phyloP scores from a whole-genome alignment of 164 flowering plant genomes.

The Buxus sempervirens region DNA sequence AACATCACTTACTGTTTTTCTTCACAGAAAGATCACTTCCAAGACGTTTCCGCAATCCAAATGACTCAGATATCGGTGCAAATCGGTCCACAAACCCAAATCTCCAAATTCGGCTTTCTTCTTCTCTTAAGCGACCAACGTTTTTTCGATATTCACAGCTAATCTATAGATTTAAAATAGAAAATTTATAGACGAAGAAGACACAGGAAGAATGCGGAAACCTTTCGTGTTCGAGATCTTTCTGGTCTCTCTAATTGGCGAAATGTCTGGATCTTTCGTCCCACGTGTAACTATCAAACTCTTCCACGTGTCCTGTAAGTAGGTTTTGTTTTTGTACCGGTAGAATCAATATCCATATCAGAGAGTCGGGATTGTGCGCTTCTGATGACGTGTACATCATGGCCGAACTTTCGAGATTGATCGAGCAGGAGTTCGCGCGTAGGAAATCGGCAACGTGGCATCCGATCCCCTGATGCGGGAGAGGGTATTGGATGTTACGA shows the following conservation, averaged over 20 bases:
- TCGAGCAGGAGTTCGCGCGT: too few species aligned
- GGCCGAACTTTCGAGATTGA: too few species aligned
- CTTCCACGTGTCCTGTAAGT: slow-evolving; percentile 1
- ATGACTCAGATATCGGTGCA: slow-evolving; percentile 35
- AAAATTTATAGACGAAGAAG: background rate
- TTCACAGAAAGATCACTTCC: slow-evolving; percentile 14
- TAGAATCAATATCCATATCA: too few species aligned
- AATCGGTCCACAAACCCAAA: slow-evolving; percentile 36
- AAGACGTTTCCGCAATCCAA: slow-evolving; percentile 38
- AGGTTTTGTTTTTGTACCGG: too few species aligned
- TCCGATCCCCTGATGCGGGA: too few species aligned
- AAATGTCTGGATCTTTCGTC: slow-evolving; percentile 10
- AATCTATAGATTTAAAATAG: background rate
- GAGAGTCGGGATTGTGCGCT: too few species aligned
- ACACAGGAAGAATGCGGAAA: too few species aligned
- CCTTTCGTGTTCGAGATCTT: slow-evolving; percentile 9
- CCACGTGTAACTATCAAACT: background rate
- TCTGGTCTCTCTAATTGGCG: background rate
- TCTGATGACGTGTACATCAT: too few species aligned
- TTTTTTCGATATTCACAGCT: slow-evolving; percentile 2
- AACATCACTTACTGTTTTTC: slow-evolving; percentile 5
- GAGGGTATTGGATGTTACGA: too few species aligned
- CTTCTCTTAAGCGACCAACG: background rate
- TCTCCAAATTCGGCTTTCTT: background rate
- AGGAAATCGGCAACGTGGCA: too few species aligned